Conservation (phyloP, 1,284 basidiomycete genomes). For the Cutaneotrichosporon arboriforme region DNA sequence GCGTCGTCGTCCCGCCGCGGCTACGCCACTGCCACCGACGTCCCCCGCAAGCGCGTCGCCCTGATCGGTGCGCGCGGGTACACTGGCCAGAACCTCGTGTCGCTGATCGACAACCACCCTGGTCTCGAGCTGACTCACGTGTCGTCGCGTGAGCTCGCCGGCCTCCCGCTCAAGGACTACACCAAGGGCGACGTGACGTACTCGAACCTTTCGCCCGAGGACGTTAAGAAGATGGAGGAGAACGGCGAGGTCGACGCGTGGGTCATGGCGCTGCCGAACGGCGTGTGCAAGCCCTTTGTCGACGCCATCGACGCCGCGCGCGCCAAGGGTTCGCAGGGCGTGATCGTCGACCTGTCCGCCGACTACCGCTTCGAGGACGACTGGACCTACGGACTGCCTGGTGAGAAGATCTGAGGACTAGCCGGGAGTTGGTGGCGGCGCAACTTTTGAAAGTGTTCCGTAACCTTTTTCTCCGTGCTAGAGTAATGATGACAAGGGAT, state of each 20-base stretch:
- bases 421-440: background rate
- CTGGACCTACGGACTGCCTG: constrained; percentile 98
- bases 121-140: constrained; percentile 85
- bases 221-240: constrained; percentile 82
- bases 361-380: constrained; percentile 91
- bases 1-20: constrained; percentile 51
- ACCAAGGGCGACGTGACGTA: constrained; percentile 70
- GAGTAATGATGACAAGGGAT: constrained; percentile 8
- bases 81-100: constrained; percentile 88
- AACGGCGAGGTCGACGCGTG: constrained; percentile 86
- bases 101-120: constrained; percentile 78
- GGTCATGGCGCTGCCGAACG: constrained; percentile 98
- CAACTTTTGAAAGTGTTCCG: background rate
- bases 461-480: constrained; percentile 1
- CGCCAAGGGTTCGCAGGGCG: constrained; percentile 56
- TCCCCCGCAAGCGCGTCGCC: constrained; percentile 77
- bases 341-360: constrained; percentile 86
- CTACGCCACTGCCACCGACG: constrained; percentile 55
- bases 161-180: constrained; percentile 74
- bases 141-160: constrained; percentile 90
- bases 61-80: constrained; percentile 90
- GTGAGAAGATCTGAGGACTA: constrained; percentile 57
- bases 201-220: constrained; percentile 67
- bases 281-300: constrained; percentile 94
- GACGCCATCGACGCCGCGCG: constrained; percentile 79